phyloP scores from a whole-genome alignment of 257 asterid genomes.

The Solanum etuberosum region DNA sequence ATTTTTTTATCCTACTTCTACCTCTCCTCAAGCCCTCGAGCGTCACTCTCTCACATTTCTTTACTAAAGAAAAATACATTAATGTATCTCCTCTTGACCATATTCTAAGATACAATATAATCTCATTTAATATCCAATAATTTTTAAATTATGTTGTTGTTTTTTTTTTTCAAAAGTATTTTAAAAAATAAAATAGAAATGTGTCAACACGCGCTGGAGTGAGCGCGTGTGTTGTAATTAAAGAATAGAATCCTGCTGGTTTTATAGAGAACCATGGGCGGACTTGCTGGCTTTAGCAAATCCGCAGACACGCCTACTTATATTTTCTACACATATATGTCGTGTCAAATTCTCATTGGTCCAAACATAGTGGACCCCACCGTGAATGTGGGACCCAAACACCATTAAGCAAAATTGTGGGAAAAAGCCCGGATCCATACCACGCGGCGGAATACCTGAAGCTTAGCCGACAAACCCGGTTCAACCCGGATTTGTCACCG shows the following conservation, averaged over 20 bases:
- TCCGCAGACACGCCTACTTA: not conserved
- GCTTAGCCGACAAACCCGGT: not conserved
- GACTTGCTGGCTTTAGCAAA: not conserved
- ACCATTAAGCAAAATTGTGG: not conserved
- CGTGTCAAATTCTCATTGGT: not conserved
- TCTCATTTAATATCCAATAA: too few species aligned
- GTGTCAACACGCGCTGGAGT: not conserved
- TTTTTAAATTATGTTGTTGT: too few species aligned
- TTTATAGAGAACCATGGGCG: not conserved
- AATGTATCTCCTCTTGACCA: too few species aligned
- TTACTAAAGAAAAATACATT: too few species aligned
- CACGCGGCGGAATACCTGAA: not conserved
- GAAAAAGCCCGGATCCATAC: not conserved
- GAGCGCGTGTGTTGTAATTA: not conserved
- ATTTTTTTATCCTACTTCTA: too few species aligned
- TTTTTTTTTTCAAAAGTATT: too few species aligned
- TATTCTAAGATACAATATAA: too few species aligned
- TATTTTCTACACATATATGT: too few species aligned
- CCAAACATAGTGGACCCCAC: not conserved
- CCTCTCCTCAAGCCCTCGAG: too few species aligned
- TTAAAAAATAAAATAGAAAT: too few species aligned
- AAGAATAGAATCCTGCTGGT: not conserved
- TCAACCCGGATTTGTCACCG: not conserved
- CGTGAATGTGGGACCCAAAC: not conserved
- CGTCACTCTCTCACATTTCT: too few species aligned